Percentiles rank a stretch among this genome's conserved stretches.
These are phyloP conservation scores for Chlamydomonas sp. DNA, from an alignment of 139 green algal genomes.

Conservation along the genomic window DNA sequence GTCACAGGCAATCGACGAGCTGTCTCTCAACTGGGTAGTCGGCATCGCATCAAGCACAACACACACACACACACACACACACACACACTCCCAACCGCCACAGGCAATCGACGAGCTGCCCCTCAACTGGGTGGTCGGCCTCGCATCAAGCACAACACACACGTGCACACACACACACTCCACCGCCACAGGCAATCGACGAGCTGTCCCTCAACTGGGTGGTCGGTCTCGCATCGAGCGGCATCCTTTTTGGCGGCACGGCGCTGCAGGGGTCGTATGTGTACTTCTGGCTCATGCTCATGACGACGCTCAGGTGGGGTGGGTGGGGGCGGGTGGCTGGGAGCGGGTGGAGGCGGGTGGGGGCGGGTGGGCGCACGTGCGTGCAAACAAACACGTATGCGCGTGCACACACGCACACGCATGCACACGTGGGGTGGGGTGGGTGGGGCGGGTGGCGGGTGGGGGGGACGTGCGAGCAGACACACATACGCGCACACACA, in stretches of 20 bases:
- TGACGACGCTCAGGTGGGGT: constrained; percentile 46
- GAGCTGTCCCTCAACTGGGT: constrained; percentile 5
- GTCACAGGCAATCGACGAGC: constrained; percentile 53
- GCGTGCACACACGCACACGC: no score
- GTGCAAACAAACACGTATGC: no score
- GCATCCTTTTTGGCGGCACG: constrained; percentile 49
- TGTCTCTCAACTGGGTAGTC: constrained; percentile 26
- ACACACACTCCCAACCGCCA: no score
- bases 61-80: no score
- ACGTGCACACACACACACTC: not conserved
- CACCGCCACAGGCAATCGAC: not conserved
- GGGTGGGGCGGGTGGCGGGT: no score
- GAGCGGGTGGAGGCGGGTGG: no score
- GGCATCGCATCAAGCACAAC: no score
- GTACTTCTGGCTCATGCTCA: constrained; percentile 58
- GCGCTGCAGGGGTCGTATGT: constrained; percentile 49
- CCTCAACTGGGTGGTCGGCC: constrained; percentile 20
- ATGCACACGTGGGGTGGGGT: no score
- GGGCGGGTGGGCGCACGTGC: no score
- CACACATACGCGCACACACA: no score
- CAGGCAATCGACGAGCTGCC: constrained; percentile 49
- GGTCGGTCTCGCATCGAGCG: constrained; percentile 12
- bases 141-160: not conserved
- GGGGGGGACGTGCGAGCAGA: no score
- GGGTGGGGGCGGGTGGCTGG: constrained; percentile 32